phyloP scores from a whole-genome alignment of 176 grass and related monocot genomes.

The Rhipidocladum racemiflorum region DNA sequence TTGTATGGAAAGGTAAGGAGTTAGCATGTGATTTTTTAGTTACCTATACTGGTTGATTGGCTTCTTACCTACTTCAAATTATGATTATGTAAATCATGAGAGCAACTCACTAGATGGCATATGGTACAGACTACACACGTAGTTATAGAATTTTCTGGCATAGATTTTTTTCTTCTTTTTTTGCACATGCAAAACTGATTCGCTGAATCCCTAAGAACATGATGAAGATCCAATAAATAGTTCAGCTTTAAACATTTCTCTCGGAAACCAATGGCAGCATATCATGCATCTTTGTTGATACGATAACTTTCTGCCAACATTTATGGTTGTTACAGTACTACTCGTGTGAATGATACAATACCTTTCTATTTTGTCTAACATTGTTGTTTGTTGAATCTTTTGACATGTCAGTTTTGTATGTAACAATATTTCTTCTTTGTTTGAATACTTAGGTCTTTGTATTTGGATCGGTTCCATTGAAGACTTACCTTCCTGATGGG shows the following conservation, averaged over 20 bases:
- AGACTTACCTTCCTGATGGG: slow-evolving; percentile 96
- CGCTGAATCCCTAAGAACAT: neutral
- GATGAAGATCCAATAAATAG: neutral
- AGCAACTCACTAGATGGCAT: neutral
- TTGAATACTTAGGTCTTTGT: slow-evolving; percentile 58
- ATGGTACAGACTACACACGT: neutral
- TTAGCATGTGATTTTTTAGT: neutral
- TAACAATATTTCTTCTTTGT: neutral
- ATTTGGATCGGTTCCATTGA: slow-evolving; percentile 89
- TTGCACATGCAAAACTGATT: neutral
- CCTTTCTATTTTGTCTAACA: neutral
- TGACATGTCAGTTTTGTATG: neutral
- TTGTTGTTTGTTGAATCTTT: slow-evolving; percentile 5
- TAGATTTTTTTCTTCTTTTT: neutral
- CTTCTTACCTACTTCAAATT: neutral
- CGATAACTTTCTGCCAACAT: neutral
- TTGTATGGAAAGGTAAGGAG: neutral
- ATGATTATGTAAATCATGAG: neutral
- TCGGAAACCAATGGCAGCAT: slow-evolving; percentile 13
- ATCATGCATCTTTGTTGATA: neutral
- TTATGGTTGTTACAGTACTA: slow-evolving; percentile 11
- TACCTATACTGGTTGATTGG: neutral
- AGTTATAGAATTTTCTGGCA: neutral
- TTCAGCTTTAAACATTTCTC: neutral
- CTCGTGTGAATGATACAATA: slow-evolving; percentile 14